phyloP scores from a whole-genome alignment of 2,329 filamentous ascomycete species.

The Trichoderma koningii region DNA sequence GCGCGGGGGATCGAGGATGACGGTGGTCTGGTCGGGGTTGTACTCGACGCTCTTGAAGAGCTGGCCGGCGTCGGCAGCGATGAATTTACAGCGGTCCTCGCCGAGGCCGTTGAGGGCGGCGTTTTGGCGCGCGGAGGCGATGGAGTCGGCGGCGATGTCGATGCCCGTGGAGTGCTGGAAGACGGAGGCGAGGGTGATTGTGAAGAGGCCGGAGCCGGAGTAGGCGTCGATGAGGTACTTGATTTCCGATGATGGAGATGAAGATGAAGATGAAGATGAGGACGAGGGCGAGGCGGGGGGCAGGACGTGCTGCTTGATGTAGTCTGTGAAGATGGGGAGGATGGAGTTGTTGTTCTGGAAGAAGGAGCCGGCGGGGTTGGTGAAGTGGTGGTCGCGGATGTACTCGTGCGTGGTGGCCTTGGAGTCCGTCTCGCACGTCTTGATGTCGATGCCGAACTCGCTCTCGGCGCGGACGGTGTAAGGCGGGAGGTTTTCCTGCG shows the following conservation, averaged over 20 bases:
- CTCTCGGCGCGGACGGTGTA: conserved; percentile 52
- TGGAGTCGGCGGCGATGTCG: conserved; percentile 80
- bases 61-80: conserved; percentile 81
- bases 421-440: conserved; percentile 85
- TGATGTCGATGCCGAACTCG: conserved; percentile 68
- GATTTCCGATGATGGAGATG: conserved; percentile 50
- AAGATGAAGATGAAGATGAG: conserved; percentile 37
- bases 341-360: conserved; percentile 99
- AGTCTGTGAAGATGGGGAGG: conserved; percentile 79
- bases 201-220: conserved; percentile 96
- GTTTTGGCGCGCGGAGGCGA: conserved; percentile 76
- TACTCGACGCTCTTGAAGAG: conserved; percentile 78
- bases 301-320: conserved; percentile 79
- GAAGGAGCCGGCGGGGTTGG: conserved; percentile 89
- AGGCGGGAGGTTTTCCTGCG: conserved; percentile 34
- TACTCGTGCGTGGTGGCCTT: conserved; percentile 86
- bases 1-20: conserved; percentile 95
- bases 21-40: conserved; percentile 77
- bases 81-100: conserved; percentile 72
- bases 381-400: conserved; percentile 80
- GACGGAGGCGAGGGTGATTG: conserved; percentile 82
- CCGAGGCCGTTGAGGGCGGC: conserved; percentile 73
- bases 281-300: conserved; percentile 44
- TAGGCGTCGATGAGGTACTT: conserved; percentile 96
- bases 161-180: conserved; percentile 87